Evolutionary conservation across 139 green algal species (phyloP).

Genomic region (Tetraselmis striata): DNA sequence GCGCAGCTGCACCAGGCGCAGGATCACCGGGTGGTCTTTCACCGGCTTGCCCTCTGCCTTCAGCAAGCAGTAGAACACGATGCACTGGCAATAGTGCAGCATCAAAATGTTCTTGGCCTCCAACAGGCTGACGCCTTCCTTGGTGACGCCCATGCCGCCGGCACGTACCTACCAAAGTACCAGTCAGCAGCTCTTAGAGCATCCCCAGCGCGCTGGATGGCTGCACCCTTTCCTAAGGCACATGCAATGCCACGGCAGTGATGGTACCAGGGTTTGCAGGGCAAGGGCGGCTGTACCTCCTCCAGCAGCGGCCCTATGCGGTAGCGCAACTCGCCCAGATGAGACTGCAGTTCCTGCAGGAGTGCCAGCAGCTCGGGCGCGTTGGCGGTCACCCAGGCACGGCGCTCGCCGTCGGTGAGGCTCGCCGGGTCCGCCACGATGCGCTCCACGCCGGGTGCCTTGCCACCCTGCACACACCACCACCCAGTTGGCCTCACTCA

Average conservation of each 20-base stretch:
- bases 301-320: constrained; percentile 65
- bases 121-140: constrained; percentile 85
- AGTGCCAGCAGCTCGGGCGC: constrained; percentile 76
- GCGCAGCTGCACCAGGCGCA: constrained; percentile 69
- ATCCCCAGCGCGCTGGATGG: too few species aligned
- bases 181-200: too few species aligned
- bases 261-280: too few species aligned
- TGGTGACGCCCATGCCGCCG: constrained; percentile 66
- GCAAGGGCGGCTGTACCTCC: constrained; percentile 37
- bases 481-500: too few species aligned
- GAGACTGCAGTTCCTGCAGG: constrained; percentile 53
- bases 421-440: background rate
- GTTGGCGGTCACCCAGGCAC: constrained; percentile 52
- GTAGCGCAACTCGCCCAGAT: constrained; percentile 41
- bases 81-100: constrained; percentile 81
- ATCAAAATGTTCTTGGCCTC: constrained; percentile 97
- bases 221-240: too few species aligned
- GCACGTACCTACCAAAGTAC: constrained; percentile 52
- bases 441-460: background rate
- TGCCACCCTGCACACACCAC: too few species aligned
- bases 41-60: constrained; percentile 86
- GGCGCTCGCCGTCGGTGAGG: constrained; percentile 4
- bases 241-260: too few species aligned
- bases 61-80: constrained; percentile 95
- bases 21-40: constrained; percentile 87